These are phyloP conservation scores for Persicaria tinctoria DNA, from an alignment of 148 eudicot species.

Conservation along the genomic window DNA sequence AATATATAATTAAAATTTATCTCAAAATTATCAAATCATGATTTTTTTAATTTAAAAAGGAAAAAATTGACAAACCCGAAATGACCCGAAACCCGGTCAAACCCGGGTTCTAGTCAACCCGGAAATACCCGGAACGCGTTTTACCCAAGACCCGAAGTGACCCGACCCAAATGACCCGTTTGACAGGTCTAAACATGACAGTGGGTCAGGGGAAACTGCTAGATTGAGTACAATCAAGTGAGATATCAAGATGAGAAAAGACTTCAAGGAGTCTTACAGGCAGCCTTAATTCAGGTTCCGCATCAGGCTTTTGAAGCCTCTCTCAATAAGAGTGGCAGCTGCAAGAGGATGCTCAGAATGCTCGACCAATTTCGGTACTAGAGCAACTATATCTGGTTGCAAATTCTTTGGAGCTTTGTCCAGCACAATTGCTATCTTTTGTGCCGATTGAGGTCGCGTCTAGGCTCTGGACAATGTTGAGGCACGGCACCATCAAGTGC, in stretches of 20 bases:
- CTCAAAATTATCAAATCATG: too few species aligned
- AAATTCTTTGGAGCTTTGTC: conserved; percentile 98
- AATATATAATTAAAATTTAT: too few species aligned
- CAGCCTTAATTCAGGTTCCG: conserved; percentile 68
- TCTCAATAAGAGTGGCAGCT: conserved; percentile 84
- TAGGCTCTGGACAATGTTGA: conserved; percentile 94
- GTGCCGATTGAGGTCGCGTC: conserved; percentile 88
- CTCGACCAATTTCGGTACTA: conserved; percentile 96
- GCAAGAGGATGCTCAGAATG: conserved; percentile 96
- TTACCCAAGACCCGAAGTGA: too few species aligned
- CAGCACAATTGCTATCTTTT: conserved; percentile 82
- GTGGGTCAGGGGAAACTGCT: background rate
- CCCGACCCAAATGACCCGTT: too few species aligned
- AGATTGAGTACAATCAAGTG: background rate
- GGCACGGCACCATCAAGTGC: conserved; percentile 92
- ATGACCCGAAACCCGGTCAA: too few species aligned
- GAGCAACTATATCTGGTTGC: conserved; percentile 78
- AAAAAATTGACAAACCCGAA: too few species aligned
- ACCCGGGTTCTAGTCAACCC: too few species aligned
- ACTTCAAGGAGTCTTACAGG: conserved; percentile 49
- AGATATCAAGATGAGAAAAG: background rate
- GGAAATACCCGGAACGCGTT: too few species aligned
- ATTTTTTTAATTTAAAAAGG: too few species aligned
- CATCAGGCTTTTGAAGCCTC: conserved; percentile 72
- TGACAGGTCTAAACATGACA: too few species aligned